These are phyloP conservation scores for Xanthoconium purpureum DNA, from an alignment of 768 basidiomycete genomes.

Conservation along the genomic window DNA sequence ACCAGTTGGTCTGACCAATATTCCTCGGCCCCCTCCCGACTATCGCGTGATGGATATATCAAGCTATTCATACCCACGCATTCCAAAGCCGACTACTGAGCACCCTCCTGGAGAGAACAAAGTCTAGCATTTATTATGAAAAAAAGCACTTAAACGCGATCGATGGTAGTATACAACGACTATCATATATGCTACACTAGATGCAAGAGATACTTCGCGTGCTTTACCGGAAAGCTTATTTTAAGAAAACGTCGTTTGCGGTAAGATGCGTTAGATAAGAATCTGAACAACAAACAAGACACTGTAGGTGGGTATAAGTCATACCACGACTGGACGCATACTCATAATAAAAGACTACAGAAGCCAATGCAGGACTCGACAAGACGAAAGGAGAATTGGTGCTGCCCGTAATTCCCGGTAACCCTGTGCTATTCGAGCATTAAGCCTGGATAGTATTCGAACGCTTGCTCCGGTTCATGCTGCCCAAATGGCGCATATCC, in stretches of 20 bases:
- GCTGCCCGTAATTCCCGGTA: not conserved
- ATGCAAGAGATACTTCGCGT: slow-evolving; percentile 4
- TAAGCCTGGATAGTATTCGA: slow-evolving; percentile 30
- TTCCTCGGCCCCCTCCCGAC: not conserved
- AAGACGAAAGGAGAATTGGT: not conserved
- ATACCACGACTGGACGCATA: slow-evolving; percentile 14
- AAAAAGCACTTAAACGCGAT: not conserved
- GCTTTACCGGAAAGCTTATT: slow-evolving; percentile 10
- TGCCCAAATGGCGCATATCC: slow-evolving; percentile 33
- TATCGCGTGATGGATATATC: slow-evolving; percentile 5
- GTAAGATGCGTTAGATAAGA: slow-evolving; percentile 4
- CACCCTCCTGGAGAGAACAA: not conserved
- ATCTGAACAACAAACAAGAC: not conserved
- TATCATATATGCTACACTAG: slow-evolving; percentile 22
- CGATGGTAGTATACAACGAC: slow-evolving; percentile 18
- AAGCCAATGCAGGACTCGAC: not conserved
- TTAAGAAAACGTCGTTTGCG: slow-evolving; percentile 1
- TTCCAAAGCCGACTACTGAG: too few relatives aligned
- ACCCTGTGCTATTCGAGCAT: slow-evolving; percentile 20
- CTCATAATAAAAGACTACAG: slow-evolving; percentile 5
- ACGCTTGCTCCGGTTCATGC: slow-evolving; percentile 24
- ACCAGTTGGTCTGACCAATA: slow-evolving; percentile 7
- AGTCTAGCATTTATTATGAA: not conserved
- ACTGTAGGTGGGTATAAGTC: slow-evolving; percentile 13
- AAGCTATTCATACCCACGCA: slow-evolving; percentile 23